A percentile compares a stretch with the other conserved stretches of the same genome.
phyloP scores from a whole-genome alignment of 345 rosid species.

The Streptanthus diversifolius region DNA sequence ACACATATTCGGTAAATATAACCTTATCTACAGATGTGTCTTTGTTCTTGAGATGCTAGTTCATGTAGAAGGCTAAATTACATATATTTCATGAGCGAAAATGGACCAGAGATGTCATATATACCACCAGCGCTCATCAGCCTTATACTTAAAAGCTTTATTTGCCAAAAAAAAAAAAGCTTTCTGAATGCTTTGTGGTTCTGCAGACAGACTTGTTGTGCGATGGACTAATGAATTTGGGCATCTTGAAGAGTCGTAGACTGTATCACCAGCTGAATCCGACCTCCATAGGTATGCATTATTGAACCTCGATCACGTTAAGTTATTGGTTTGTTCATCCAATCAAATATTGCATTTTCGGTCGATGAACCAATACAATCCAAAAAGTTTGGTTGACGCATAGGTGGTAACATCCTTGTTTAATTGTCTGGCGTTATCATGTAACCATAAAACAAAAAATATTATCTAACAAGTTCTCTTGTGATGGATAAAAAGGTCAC shows the following conservation, averaged over 20 bases:
- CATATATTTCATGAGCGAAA: neutral
- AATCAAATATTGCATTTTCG: neutral
- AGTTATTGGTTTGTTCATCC: neutral
- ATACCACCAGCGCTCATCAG: neutral
- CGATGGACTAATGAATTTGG: slow-evolving; percentile 78
- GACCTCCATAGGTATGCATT: slow-evolving; percentile 75
- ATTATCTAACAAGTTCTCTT: slow-evolving; percentile 21
- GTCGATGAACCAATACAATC: neutral
- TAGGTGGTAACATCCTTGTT: slow-evolving; percentile 5
- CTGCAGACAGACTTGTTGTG: slow-evolving; percentile 62
- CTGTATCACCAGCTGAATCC: slow-evolving; percentile 75
- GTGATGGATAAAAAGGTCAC: slow-evolving; percentile 60
- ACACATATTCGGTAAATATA: slow-evolving; percentile 63
- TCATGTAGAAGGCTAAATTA: neutral
- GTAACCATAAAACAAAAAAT: neutral
- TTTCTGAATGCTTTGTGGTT: slow-evolving; percentile 32
- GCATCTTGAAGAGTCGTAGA: slow-evolving; percentile 51
- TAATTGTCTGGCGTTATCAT: neutral
- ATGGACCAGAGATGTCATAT: neutral
- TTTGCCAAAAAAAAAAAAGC: neutral
- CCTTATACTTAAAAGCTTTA: neutral
- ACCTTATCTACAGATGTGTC: slow-evolving; percentile 2
- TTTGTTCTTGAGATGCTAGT: neutral
- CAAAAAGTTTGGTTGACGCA: neutral
- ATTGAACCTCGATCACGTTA: neutral